phyloP scores from a whole-genome alignment of 1,284 basidiomycete genomes.

The Pseudozyma thailandica region DNA sequence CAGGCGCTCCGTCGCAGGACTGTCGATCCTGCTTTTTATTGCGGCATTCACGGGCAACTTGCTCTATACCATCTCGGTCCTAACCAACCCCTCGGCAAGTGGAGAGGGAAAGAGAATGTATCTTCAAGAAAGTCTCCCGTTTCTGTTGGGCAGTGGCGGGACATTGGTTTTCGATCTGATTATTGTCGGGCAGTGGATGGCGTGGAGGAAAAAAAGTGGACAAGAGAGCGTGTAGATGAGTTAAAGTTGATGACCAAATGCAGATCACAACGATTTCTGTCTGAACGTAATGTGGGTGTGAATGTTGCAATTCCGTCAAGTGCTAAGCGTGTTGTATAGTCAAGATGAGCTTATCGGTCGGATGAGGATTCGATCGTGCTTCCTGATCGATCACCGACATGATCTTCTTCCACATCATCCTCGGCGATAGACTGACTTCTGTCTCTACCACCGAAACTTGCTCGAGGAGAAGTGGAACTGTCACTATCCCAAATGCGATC shows the following conservation, averaged over 20 bases:
- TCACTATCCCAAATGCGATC: constrained; percentile 46
- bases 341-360: too few relatives aligned
- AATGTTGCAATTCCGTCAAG: too few relatives aligned
- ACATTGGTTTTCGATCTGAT: constrained; percentile 66
- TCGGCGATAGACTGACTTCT: too few relatives aligned
- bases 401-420: too few relatives aligned
- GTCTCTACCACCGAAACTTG: constrained; percentile 6
- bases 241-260: not conserved
- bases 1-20: constrained; percentile 59
- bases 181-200: constrained; percentile 59
- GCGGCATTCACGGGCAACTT: constrained; percentile 62
- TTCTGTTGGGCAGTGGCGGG: constrained; percentile 61
- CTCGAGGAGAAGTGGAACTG: constrained; percentile 9
- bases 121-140: constrained; percentile 62
- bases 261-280: too few relatives aligned
- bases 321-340: too few relatives aligned
- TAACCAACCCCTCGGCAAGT: constrained; percentile 51
- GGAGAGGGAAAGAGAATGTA: constrained; percentile 36
- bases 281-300: too few relatives aligned
- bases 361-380: too few relatives aligned
- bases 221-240: not conserved
- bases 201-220: constrained; percentile 47
- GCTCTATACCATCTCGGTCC: constrained; percentile 59
- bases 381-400: too few relatives aligned
- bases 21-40: constrained; percentile 64